Percentiles rank a stretch among this genome's conserved stretches.
phyloP scores from a whole-genome alignment of 805 yeast genomes.

The Ogataea degrootiae region DNA sequence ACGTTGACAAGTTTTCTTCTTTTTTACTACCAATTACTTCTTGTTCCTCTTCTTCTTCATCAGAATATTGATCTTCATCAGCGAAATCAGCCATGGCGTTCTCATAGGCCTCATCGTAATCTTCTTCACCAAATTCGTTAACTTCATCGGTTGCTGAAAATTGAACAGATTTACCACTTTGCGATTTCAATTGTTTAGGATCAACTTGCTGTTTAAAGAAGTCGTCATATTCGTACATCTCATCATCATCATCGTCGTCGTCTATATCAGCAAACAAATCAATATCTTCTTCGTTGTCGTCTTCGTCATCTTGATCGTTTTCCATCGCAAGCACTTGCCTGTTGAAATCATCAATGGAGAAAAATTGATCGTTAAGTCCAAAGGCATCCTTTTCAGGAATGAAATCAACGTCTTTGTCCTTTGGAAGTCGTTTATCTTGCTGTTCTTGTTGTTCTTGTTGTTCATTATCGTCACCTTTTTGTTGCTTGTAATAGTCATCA shows the following conservation, averaged over 20 bases:
- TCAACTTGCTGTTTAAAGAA: conserved; percentile 45
- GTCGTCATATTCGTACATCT: conserved; percentile 57
- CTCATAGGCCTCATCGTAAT: conserved; percentile 55
- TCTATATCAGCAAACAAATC: conserved; percentile 50
- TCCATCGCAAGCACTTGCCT: conserved; percentile 67
- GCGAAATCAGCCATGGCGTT: conserved; percentile 60
- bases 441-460: conserved; percentile 1
- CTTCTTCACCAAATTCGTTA: conserved; percentile 52
- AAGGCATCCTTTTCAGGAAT: conserved; percentile 42
- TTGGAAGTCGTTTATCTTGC: conserved; percentile 10
- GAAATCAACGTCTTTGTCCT: conserved; percentile 17
- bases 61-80: conserved; percentile 38
- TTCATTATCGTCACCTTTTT: conserved; percentile 4
- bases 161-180: conserved; percentile 10
- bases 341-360: conserved; percentile 81
- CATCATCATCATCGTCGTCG: conserved; percentile 46
- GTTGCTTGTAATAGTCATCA: conserved; percentile 8
- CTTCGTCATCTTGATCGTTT: conserved; percentile 45
- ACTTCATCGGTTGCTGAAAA: conserved; percentile 29
- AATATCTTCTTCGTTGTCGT: conserved; percentile 48
- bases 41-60: conserved; percentile 27
- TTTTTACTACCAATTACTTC: conserved; percentile 27
- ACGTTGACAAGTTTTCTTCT: conserved; percentile 54
- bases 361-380: conserved; percentile 79
- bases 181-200: conserved; percentile 9